phyloP scores from a whole-genome alignment of 495 filamentous ascomycete genomes.

The Sordaria brevicollis region DNA sequence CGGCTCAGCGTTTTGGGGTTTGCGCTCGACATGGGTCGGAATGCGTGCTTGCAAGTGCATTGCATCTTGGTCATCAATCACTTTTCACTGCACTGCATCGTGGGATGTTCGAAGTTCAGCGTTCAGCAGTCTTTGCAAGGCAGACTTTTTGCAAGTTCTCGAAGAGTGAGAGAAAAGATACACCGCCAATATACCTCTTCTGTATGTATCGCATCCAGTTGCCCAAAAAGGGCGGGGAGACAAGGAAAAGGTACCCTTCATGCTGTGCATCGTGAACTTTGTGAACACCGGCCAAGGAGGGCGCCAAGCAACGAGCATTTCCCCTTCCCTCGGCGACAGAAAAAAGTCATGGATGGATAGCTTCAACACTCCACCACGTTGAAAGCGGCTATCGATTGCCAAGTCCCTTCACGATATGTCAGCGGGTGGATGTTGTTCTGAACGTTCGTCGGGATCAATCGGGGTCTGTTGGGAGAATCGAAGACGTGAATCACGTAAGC shows the following conservation, averaged over 20 bases:
- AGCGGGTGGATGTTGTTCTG: not conserved
- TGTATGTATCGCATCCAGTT: not conserved
- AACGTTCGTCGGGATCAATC: not conserved
- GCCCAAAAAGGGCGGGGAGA: not conserved
- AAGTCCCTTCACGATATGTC: not conserved
- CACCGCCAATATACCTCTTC: not conserved
- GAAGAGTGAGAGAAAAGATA: not conserved
- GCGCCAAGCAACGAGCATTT: not conserved
- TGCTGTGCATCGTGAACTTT: not conserved
- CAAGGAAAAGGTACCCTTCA: not conserved
- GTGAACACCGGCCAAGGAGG: not conserved
- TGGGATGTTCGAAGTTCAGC: too few species aligned
- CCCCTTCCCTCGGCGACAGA: not conserved
- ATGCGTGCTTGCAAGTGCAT: not conserved
- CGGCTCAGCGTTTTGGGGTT: not conserved
- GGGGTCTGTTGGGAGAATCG: not conserved
- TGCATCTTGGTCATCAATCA: not conserved
- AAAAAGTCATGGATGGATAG: not conserved
- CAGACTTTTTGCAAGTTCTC: not conserved
- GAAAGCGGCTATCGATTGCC: not conserved
- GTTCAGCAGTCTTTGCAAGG: not conserved
- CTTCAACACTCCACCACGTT: not conserved
- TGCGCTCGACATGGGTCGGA: not conserved
- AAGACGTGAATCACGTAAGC: not conserved
- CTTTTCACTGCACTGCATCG: too few species aligned